Evolutionary conservation across 176 grass and related monocot species (phyloP).

Genomic region (Alopecurus myosuroides): DNA sequence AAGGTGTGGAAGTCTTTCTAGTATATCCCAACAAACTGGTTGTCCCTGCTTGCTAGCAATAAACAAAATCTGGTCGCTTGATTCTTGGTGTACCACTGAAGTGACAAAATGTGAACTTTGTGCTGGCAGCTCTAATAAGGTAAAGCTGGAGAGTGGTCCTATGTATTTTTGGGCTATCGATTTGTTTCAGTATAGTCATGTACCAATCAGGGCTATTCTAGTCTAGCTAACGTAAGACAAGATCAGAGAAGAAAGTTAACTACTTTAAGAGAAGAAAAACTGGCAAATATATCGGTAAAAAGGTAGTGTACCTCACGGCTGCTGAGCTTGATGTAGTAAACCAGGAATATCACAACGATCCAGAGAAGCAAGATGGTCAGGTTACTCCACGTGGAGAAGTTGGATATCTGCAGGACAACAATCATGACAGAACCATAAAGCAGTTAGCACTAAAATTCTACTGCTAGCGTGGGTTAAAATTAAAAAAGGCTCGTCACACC

Average conservation of each 20-base stretch:
- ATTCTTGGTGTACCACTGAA: not conserved
- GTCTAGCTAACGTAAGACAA: not conserved
- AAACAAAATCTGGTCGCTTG: not conserved
- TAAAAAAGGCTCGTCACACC: not conserved
- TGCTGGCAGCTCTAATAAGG: not conserved
- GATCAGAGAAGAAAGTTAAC: not conserved
- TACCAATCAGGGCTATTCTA: not conserved
- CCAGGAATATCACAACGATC: constrained; percentile 78
- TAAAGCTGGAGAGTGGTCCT: not conserved
- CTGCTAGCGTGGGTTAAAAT: not conserved
- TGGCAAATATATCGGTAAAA: not conserved
- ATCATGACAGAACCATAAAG: not conserved
- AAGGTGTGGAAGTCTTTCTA: not conserved
- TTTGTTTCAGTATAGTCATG: not conserved
- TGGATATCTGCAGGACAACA: constrained; percentile 71
- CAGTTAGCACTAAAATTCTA: not conserved
- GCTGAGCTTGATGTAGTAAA: constrained; percentile 93
- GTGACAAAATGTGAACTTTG: not conserved
- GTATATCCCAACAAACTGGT: not conserved
- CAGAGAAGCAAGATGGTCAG: constrained; percentile 82
- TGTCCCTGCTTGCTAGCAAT: not conserved
- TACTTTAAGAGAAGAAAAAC: not conserved
- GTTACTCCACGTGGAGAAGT: constrained; percentile 93
- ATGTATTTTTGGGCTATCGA: not conserved
- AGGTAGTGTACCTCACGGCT: constrained; percentile 70